phyloP scores from a whole-genome alignment of 1,284 basidiomycete species.

The Ganoderma boninense region DNA sequence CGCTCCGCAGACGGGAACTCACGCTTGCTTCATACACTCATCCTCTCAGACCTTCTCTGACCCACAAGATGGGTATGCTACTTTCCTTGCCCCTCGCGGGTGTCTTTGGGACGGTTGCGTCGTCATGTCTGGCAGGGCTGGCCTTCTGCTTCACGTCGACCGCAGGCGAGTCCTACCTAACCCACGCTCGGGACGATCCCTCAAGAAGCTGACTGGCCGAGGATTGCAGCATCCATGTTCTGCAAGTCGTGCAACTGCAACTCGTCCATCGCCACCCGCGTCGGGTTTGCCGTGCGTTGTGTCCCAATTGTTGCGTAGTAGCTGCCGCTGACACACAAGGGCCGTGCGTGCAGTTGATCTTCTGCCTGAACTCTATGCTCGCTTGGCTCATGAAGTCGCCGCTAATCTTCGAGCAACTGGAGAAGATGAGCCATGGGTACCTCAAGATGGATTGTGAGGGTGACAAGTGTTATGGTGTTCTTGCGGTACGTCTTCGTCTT shows the following conservation, averaged over 20 bases:
- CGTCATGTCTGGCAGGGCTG: conserved; percentile 83
- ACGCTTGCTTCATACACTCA: background rate
- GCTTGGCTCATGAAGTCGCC: conserved; percentile 97
- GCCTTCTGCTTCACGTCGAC: conserved; percentile 87
- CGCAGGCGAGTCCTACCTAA: conserved; percentile 60
- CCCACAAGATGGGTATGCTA: conserved; percentile 72
- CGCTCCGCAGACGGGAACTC: background rate
- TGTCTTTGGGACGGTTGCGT: conserved; percentile 76
- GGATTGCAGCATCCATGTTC: conserved; percentile 85
- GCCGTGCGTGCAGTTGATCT: conserved; percentile 80
- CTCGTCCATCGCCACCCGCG: conserved; percentile 96
- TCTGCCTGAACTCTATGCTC: conserved; percentile 94
- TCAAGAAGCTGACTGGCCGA: conserved; percentile 8
- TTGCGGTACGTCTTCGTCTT: conserved; percentile 73
- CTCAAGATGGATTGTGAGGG: conserved; percentile 97
- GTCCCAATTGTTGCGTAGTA: background rate
- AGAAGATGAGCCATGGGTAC: conserved; percentile 95
- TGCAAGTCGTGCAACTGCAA: conserved; percentile 99
- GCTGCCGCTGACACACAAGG: conserved; percentile 5
- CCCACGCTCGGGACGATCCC: background rate
- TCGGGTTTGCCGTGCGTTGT: conserved; percentile 88
- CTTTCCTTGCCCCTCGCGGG: conserved; percentile 91
- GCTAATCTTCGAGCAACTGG: conserved; percentile 86
- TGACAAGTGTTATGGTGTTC: conserved; percentile 95
- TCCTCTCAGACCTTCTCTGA: background rate